Percentiles rank a stretch among this genome's conserved stretches.
Conservation (phyloP, 139 green algal genomes). For the Chlamydomonas sp. region DNA sequence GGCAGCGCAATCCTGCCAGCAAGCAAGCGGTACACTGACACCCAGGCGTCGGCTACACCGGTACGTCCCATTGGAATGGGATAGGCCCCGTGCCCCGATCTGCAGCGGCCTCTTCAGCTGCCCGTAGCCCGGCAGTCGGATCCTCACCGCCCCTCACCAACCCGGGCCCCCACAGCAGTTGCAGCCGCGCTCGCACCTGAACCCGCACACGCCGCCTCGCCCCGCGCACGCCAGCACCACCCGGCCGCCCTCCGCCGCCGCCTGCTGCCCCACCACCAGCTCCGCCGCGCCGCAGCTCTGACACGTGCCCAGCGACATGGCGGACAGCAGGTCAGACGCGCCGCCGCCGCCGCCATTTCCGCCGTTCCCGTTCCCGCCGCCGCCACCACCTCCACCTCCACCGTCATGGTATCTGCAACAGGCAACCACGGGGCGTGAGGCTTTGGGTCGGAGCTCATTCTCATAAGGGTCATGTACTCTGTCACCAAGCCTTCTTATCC, state of each 20-base stretch:
- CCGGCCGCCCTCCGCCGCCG: not conserved
- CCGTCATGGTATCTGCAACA: not conserved
- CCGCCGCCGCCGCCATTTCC: not conserved
- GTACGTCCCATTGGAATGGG: not conserved
- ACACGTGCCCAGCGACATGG: conserved; percentile 49
- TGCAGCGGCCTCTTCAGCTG: not conserved
- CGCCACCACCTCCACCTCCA: not conserved
- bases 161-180: not conserved
- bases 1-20: not conserved
- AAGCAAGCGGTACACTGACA: not conserved
- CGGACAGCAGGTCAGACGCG: not conserved
- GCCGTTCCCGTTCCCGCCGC: not conserved
- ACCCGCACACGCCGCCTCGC: conserved; percentile 32
- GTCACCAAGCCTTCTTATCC: not conserved
- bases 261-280: conserved; percentile 1
- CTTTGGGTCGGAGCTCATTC: not conserved
- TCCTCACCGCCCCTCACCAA: not conserved
- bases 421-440: not conserved
- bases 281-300: conserved; percentile 46
- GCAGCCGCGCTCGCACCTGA: not conserved
- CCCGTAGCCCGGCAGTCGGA: conserved; percentile 17
- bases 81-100: not conserved
- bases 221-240: conserved; percentile 21
- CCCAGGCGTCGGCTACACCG: not conserved
- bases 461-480: not conserved